Percentiles rank a stretch among this genome's conserved stretches.
Evolutionary conservation across 768 basidiomycete species (phyloP).

Genomic region (Pholiota microspora): DNA sequence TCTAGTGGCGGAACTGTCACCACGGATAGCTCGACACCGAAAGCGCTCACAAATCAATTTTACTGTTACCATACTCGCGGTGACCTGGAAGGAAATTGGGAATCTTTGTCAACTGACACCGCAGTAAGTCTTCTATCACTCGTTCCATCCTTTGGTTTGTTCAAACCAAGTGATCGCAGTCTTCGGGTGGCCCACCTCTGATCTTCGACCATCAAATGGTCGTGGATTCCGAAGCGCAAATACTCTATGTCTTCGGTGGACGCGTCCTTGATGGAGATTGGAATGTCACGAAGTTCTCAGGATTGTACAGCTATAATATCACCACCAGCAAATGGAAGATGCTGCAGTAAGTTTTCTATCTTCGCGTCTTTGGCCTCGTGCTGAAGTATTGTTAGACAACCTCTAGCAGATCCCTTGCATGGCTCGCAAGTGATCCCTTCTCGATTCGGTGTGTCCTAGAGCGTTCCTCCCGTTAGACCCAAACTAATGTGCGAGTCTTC

Average conservation of each 20-base stretch:
- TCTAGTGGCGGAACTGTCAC: neutral
- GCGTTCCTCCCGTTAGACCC: too few species aligned
- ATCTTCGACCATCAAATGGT: conserved; percentile 83
- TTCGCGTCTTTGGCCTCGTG: neutral
- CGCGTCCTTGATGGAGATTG: conserved; percentile 66
- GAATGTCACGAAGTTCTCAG: conserved; percentile 61
- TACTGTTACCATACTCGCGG: conserved; percentile 73
- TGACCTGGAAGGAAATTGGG: conserved; percentile 65
- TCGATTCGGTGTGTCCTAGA: conserved; percentile 57
- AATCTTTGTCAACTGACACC: conserved; percentile 64
- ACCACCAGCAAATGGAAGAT: conserved; percentile 63
- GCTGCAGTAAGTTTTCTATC: conserved; percentile 50
- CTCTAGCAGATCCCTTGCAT: conserved; percentile 24
- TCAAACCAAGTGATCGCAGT: conserved; percentile 30
- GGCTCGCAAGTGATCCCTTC: conserved; percentile 47
- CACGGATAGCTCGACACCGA: neutral
- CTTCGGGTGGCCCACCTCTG: conserved; percentile 66
- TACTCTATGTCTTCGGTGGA: conserved; percentile 76
- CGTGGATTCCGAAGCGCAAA: conserved; percentile 68
- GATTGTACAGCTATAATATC: conserved; percentile 72
- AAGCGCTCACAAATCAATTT: conserved; percentile 62
- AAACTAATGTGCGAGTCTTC: too few species aligned
- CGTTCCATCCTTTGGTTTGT: neutral
- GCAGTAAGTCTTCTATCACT: conserved; percentile 40
- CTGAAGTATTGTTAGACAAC: conserved; percentile 8